Conservation (phyloP, 2,329 filamentous ascomycete species). For the Ophiostoma sp. region DNA sequence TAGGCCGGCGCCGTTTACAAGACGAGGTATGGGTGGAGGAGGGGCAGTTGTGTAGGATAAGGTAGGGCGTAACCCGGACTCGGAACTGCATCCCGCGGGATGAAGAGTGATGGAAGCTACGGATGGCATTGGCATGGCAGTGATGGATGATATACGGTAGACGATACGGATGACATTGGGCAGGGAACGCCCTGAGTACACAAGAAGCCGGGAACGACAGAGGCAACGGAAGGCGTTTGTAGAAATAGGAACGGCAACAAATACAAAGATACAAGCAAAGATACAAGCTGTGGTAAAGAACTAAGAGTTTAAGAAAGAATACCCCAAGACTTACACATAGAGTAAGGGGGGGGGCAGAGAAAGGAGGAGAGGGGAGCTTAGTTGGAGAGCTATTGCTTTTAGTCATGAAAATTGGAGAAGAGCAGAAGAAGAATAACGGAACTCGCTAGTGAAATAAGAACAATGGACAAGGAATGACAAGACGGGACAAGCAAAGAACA, state of each 20-base stretch:
- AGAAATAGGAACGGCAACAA: background rate
- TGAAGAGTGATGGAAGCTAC: background rate
- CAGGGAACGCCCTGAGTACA: background rate
- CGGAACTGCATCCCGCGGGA: slow-evolving; percentile 1
- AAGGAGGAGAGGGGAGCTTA: background rate
- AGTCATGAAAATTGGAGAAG: slow-evolving; percentile 1
- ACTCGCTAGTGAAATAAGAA: background rate
- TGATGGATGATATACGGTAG: background rate
- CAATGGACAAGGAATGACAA: background rate
- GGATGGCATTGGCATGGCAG: background rate
- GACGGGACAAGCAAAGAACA: background rate
- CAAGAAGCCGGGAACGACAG: background rate
- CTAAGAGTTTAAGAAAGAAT: background rate
- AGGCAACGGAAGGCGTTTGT: background rate
- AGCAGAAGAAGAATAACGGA: background rate
- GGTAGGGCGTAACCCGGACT: background rate
- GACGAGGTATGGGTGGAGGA: background rate
- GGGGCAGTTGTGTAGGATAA: background rate
- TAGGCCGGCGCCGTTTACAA: slow-evolving; percentile 1
- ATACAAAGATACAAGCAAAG: background rate
- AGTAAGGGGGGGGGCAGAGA: background rate
- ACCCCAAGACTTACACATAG: background rate
- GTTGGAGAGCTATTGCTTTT: slow-evolving; percentile 3
- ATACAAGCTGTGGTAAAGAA: background rate
- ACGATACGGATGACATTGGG: background rate